Conservation (phyloP, 257 asterid genomes). For the Gynochthodes officinalis region DNA sequence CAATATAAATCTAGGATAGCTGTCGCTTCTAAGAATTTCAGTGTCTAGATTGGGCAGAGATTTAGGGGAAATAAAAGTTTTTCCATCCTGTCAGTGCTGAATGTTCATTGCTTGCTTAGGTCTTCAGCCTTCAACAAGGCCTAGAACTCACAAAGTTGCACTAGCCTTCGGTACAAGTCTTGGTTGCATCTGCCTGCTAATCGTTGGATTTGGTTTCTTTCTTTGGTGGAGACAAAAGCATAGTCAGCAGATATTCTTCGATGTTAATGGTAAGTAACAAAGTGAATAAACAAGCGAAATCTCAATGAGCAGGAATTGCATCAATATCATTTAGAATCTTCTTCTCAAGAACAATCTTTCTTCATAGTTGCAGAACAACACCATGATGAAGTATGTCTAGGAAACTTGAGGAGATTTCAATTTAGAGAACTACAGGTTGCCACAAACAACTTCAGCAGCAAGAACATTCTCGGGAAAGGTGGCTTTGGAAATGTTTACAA, state of each 20-base stretch:
- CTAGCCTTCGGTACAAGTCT: slow-evolving; percentile 84
- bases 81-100: not conserved
- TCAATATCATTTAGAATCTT: not conserved
- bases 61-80: not conserved
- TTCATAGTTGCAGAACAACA: slow-evolving; percentile 50
- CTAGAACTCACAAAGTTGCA: slow-evolving; percentile 54
- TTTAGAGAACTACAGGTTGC: slow-evolving; percentile 81
- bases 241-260: slow-evolving; percentile 71
- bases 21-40: not conserved
- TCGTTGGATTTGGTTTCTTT: slow-evolving; percentile 69
- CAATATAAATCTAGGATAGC: not conserved
- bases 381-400: slow-evolving; percentile 68
- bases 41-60: not conserved
- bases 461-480: slow-evolving; percentile 84
- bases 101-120: slow-evolving; percentile 23
- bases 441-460: slow-evolving; percentile 83
- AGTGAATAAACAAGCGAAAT: not conserved
- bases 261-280: slow-evolving; percentile 51
- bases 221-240: slow-evolving; percentile 86
- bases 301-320: not conserved
- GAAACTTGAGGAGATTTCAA: slow-evolving; percentile 71
- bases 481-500: slow-evolving; percentile 93
- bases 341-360: slow-evolving; percentile 2
- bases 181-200: slow-evolving; percentile 70
- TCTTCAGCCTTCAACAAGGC: slow-evolving; percentile 35